Conservation (phyloP, 306 rosid genomes). For the Malus asiatica region DNA sequence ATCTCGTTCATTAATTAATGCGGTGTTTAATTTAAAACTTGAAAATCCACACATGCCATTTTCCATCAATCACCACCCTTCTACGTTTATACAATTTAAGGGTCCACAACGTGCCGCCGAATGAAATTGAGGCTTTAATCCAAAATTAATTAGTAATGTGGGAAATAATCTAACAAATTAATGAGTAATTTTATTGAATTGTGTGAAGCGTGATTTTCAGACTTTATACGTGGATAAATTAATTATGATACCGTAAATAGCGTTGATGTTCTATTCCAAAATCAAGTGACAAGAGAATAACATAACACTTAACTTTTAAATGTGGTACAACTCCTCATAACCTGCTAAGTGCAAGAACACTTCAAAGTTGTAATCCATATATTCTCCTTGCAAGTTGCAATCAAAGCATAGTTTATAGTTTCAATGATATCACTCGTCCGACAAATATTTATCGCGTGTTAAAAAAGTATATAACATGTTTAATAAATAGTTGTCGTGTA, state of each 20-base stretch:
- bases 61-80: not conserved
- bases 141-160: not conserved
- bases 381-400: too few relatives aligned
- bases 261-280: too few relatives aligned
- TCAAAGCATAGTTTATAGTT: too few relatives aligned
- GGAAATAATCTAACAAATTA: not conserved
- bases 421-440: too few relatives aligned
- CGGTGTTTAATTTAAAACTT: not conserved
- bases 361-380: too few relatives aligned
- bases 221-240: too few relatives aligned
- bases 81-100: not conserved
- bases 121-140: not conserved
- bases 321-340: too few relatives aligned
- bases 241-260: not conserved
- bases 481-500: rapidly evolving
- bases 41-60: not conserved
- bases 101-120: not conserved
- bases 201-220: not conserved
- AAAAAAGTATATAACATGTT: too few relatives aligned
- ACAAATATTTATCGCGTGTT: too few relatives aligned
- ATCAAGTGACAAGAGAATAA: too few relatives aligned
- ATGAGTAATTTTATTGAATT: not conserved
- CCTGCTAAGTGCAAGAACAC: too few relatives aligned
- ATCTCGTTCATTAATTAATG: not conserved
- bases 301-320: too few relatives aligned